Evolutionary conservation across 106 monocot genomes (phyloP), one percentile per base, ranked within the genome.

Genomic region (Dendrobium nobile): DNA sequence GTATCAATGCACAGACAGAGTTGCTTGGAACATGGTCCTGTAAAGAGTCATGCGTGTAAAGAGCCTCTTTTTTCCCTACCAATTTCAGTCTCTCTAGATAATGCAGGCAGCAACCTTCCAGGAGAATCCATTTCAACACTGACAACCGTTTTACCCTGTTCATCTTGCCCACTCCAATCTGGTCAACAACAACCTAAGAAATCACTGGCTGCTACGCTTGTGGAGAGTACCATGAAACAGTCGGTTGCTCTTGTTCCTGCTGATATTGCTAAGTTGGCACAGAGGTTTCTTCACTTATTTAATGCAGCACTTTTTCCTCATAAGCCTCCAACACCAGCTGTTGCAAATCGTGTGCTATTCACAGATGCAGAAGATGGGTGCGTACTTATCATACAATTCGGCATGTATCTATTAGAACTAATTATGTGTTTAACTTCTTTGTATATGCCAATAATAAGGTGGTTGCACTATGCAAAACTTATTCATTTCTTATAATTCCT

Each of bases 341-440:
- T 91, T 59, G 90, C 86, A 41, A 98, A 91, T 55, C 92, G 97
- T 40, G 87, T 94, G 54, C 88, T 95, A 61, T 98, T 98, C 78
- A 98, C 98, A 80, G 95, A 98, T 82, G 86, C 94, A 59, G 97
- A 98, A 81, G 97, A 98, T 79, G 85, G 88, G 97, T 92, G 54
- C 26, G 84, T 80, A 28, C 58, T 65, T 72, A 24, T 45, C 20
- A 59, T 24, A 27, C 67, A 22, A 15, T 33, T 0, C 24, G 13
- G 28, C 27, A 20, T 19, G 19, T n/a, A 55, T 58, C 44, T 19
- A 73, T 33, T 73, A 27, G 19, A 22, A 7, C 61, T 61, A 22
- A 61, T n/a, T 22, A 19, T 22, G 19, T 22, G 22, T 61, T 74
- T 82, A 16, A 61, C 43, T 65, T 82, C 41, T 41, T 22, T 77